Evolutionary conservation across 257 asterid species (phyloP).

Genomic region (Catharanthus roseus): DNA sequence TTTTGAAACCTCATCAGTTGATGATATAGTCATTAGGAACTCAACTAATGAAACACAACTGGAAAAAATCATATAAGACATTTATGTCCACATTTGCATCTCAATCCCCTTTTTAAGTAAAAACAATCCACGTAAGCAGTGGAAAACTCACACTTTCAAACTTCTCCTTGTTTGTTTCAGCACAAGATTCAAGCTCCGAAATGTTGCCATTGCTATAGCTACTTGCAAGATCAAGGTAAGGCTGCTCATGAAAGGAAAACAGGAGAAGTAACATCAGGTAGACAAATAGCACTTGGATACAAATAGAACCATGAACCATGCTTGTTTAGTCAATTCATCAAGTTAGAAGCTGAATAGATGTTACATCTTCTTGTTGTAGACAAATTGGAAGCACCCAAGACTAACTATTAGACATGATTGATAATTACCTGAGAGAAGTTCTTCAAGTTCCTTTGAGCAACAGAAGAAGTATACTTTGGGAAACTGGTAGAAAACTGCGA

Average conservation of each 20-base stretch:
- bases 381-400: too few relatives aligned
- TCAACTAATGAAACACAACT: neutral
- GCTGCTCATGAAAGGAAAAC: constrained; percentile 37
- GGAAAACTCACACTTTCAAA: constrained; percentile 66
- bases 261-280: neutral
- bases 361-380: neutral
- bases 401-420: neutral
- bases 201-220: constrained; percentile 68
- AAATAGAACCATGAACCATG: neutral
- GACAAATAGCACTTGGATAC: neutral
- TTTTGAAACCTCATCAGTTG: neutral
- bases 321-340: neutral
- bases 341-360: neutral
- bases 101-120: constrained; percentile 10
- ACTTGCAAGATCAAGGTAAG: constrained; percentile 74
- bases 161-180: constrained; percentile 60
- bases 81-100: constrained; percentile 2
- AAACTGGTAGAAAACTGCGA: constrained; percentile 75
- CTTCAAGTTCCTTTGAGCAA: constrained; percentile 87
- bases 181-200: constrained; percentile 61
- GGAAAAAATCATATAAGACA: neutral
- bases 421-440: constrained; percentile 63
- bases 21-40: neutral
- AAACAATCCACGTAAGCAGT: constrained; percentile 6
- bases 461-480: constrained; percentile 84